phyloP scores from a whole-genome alignment of 306 rosid species.

The Lithocarpus polystachyus region DNA sequence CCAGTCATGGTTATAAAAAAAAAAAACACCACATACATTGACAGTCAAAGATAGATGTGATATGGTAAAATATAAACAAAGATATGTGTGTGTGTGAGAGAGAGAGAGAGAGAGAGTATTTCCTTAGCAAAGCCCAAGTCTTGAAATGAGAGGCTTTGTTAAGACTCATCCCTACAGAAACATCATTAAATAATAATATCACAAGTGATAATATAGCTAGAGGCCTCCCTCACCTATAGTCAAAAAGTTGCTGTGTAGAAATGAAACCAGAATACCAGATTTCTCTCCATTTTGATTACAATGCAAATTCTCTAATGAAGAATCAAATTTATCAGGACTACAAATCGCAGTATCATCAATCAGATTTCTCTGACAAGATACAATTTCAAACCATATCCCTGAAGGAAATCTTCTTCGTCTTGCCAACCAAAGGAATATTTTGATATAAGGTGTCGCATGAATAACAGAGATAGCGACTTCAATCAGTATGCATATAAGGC shows the following conservation, averaged over 20 bases:
- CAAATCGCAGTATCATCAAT: slow-evolving; percentile 24
- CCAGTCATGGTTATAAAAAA: slow-evolving; percentile 14
- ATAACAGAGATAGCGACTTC: slow-evolving; percentile 65
- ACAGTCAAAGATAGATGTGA: not conserved
- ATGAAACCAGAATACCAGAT: slow-evolving; percentile 60
- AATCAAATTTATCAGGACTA: slow-evolving; percentile 23
- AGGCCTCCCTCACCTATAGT: slow-evolving; percentile 74
- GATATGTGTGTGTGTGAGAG: not conserved
- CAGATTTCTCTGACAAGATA: slow-evolving; percentile 39
- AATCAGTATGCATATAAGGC: slow-evolving; percentile 58
- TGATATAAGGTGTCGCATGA: slow-evolving; percentile 83
- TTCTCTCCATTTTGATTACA: slow-evolving; percentile 28
- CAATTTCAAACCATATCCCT: slow-evolving; percentile 85
- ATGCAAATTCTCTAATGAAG: slow-evolving; percentile 30
- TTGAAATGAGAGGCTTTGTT: not conserved
- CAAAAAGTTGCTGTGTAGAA: slow-evolving; percentile 77
- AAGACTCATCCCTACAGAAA: slow-evolving; percentile 10
- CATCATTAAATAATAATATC: slow-evolving; percentile 8
- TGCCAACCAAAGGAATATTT: slow-evolving; percentile 70
- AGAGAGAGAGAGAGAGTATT: not conserved
- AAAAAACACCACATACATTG: not conserved
- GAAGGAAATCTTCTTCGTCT: slow-evolving; percentile 73
- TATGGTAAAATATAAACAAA: not conserved
- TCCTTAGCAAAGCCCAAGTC: not conserved
- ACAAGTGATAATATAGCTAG: slow-evolving; percentile 16